phyloP scores from a whole-genome alignment of 1,284 basidiomycete genomes.

The Malassezia restricta region DNA sequence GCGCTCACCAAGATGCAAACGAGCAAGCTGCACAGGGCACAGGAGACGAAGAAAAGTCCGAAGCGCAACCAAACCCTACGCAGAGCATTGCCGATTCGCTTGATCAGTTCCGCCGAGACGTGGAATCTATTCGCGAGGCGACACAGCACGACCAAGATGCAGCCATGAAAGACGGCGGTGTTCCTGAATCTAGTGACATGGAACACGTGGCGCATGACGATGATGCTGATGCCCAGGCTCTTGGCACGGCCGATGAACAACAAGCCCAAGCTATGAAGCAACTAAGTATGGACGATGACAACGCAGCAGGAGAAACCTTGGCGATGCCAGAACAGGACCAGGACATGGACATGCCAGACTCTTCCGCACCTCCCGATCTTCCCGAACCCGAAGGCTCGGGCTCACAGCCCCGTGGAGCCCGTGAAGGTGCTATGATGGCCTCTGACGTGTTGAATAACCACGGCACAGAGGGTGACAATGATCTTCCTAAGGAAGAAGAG shows the following conservation, averaged over 20 bases:
- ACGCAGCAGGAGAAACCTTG: constrained; percentile 12
- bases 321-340: constrained; percentile 3
- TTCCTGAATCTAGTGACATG: constrained; percentile 49
- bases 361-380: background rate
- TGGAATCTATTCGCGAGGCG: constrained; percentile 66
- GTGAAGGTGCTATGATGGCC: constrained; percentile 28
- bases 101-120: constrained; percentile 68
- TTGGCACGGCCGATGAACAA: constrained; percentile 59
- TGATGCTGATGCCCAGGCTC: constrained; percentile 70
- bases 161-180: constrained; percentile 47
- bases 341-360: constrained; percentile 9
- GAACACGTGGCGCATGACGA: constrained; percentile 67
- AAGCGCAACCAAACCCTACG: constrained; percentile 52
- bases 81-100: constrained; percentile 76
- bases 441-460: constrained; percentile 24
- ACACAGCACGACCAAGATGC: constrained; percentile 35
- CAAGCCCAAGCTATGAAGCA: constrained; percentile 62
- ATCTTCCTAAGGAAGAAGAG: constrained; percentile 49
- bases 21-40: constrained; percentile 24
- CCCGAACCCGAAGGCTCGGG: background rate
- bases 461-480: constrained; percentile 41
- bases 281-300: constrained; percentile 31
- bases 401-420: constrained; percentile 15
- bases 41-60: constrained; percentile 2
- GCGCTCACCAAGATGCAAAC: constrained; percentile 27